phyloP scores from a whole-genome alignment of 2,329 filamentous ascomycete genomes.

The Colletotrichum tabaci region DNA sequence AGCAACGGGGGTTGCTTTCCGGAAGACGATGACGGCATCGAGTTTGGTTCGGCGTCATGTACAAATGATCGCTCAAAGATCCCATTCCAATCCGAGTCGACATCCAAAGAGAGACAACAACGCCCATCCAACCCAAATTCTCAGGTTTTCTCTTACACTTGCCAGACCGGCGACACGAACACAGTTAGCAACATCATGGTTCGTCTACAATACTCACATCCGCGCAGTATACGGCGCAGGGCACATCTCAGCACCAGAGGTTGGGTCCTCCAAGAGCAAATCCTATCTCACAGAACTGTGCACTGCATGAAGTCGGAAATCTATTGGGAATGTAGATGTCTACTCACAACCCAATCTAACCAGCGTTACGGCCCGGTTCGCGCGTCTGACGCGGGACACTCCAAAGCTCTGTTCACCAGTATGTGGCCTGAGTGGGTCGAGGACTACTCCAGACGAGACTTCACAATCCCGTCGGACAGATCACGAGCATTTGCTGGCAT shows the following conservation, averaged over 20 bases:
- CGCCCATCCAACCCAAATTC: neutral
- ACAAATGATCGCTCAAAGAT: neutral
- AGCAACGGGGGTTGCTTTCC: neutral
- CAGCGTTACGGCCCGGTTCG: neutral
- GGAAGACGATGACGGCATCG: neutral
- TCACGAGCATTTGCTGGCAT: constrained; percentile 20
- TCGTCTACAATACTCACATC: neutral
- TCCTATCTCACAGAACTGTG: neutral
- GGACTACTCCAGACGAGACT: neutral
- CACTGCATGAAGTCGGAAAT: constrained; percentile 14
- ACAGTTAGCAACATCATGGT: neutral
- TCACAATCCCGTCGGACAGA: constrained; percentile 16
- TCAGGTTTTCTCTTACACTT: neutral
- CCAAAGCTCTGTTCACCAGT: too few species aligned
- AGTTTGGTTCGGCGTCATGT: neutral
- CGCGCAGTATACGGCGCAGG: neutral
- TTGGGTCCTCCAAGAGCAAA: constrained; percentile 18
- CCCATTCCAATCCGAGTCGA: neutral
- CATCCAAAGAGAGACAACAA: too few species aligned
- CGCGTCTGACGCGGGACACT: neutral
- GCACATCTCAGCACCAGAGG: constrained; percentile 7
- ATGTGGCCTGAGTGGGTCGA: constrained; percentile 12
- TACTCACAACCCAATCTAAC: constrained; percentile 5
- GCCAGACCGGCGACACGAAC: rapidly evolving
- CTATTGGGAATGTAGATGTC: constrained; percentile 11